Evolutionary conservation across 352 stramenopile genomes (phyloP), one percentile per base, ranked within the genome.

Genomic region (Globisporangium nodosum): DNA sequence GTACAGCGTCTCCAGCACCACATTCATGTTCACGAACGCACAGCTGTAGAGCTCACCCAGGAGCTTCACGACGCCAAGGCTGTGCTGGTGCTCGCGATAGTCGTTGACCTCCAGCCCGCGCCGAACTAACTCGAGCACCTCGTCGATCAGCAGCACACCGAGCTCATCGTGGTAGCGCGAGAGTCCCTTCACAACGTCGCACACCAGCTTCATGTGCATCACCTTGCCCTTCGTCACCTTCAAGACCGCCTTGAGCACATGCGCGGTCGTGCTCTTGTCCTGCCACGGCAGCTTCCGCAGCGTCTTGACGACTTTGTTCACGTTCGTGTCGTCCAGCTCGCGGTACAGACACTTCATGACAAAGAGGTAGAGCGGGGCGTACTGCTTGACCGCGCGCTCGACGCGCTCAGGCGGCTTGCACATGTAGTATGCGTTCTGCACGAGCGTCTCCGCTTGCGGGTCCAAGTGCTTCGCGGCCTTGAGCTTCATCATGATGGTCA

Each of bases 401-500:
- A 90, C 88, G 50, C 78, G 92, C 70, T 92, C 81, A 0, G 90
- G 89, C 0, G 92, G 92, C 51, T 92, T 93, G 69, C 90, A 96
- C 73, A 94, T 96, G 70, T 96, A 97, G 64, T 93, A 97, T 6
- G 90, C 92, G 64, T 97, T 97, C 61, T 96, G 79, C 15, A 97
- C 84, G 2, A 98, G 71, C 20, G 88, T 94, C 61, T 96, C 89
- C 2, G 90, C 65, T 37, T 94, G 79, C 0, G 81, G 72, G 58
- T 97, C 90, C 12, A 97, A 64, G 63, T 96, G 81, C 67, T 97
- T 98, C 6, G 92, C 95, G 48, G 93, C 91, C 62, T 97, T 98
- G 7, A 98, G 81, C 60, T 95, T 94, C 84, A 97, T 97, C 86
- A 99, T 98, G 37, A 96, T 87, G 33, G 92, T 85, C 54, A 99